Evolutionary conservation across 2,329 filamentous ascomycete species (phyloP).

Genomic region (Chrysoporthe deuterocubensis): DNA sequence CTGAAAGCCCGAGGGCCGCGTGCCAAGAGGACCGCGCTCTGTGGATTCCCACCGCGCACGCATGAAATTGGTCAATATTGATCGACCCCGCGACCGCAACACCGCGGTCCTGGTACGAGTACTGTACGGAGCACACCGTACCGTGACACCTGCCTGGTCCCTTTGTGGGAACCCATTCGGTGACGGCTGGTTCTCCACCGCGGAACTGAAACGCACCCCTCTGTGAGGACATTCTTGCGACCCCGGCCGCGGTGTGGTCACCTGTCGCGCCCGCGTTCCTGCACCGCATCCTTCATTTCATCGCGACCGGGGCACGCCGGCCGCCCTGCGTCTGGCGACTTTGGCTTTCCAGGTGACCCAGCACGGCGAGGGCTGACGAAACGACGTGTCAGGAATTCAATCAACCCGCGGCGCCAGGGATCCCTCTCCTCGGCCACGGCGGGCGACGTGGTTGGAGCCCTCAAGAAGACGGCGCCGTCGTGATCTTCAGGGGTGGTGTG

Average conservation of each 20-base stretch:
- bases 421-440: not conserved
- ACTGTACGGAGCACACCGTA: no score
- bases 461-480: not conserved
- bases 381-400: not conserved
- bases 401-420: not conserved
- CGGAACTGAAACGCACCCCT: conserved; percentile 2
- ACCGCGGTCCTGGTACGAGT: not conserved
- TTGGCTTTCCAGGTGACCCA: not conserved
- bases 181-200: not conserved
- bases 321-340: not conserved
- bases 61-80: no score
- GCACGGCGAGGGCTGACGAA: not conserved
- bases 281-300: conserved; percentile 8
- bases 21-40: no score
- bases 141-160: no score
- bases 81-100: not conserved
- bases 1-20: no score
- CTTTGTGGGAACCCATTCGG: not conserved
- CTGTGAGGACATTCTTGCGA: not conserved
- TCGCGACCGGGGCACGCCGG: not conserved
- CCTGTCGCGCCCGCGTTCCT: not conserved
- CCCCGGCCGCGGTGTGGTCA: not conserved
- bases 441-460: not conserved
- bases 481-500: conserved; percentile 13
- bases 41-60: no score